Evolutionary conservation across 345 rosid species (phyloP), one percentile per base, ranked within the genome.

Genomic region (Pelargonium nanum): DNA sequence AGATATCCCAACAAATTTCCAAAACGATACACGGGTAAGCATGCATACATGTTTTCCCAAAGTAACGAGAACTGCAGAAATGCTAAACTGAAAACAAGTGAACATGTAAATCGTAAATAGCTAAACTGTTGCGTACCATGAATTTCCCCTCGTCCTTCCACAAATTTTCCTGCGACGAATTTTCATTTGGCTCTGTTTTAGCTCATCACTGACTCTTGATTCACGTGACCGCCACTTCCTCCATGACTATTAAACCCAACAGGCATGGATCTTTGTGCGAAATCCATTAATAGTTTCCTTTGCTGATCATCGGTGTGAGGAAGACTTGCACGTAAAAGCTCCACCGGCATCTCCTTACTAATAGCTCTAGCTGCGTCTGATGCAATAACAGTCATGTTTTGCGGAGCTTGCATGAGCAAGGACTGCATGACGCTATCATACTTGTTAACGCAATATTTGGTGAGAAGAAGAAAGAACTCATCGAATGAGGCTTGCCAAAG

Each of bases 401-500:
- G 52, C 17, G 15, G 52, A 13, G 15, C 1, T 45, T n/a, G 55
- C 22, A 20, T n/a, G 24, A 59, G 28, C 50, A 73, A 53, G 28
- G 78, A 70, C 63, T 70, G 78, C 78, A 74, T 70, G 9, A 74
- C 70, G 22, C 71, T 56, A 20, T 74, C 78, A 56, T 70, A 74
- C 57, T 66, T 74, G 12, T 70, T 74, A 8, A 74, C 12, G 48
- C 74, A 74, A 26, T 70, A 70, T 60, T 74, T 74, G 9, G 67
- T 45, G 13, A 74, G 78, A 13, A 70, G 74, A 13, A 58, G 52
- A 58, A 74, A 74, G 22, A 70, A 74, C 65, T 74, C 78, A 56
- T 74, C 74, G 22, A 74, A 74, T 17, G 78, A 70, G 23, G 78
- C 78, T 59, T 74, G 70, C 78, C 78, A 74, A 28, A 74, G 71